These are phyloP conservation scores for Pythium myriotylum DNA, from an alignment of 352 stramenopile genomes.

Conservation along the genomic window DNA sequence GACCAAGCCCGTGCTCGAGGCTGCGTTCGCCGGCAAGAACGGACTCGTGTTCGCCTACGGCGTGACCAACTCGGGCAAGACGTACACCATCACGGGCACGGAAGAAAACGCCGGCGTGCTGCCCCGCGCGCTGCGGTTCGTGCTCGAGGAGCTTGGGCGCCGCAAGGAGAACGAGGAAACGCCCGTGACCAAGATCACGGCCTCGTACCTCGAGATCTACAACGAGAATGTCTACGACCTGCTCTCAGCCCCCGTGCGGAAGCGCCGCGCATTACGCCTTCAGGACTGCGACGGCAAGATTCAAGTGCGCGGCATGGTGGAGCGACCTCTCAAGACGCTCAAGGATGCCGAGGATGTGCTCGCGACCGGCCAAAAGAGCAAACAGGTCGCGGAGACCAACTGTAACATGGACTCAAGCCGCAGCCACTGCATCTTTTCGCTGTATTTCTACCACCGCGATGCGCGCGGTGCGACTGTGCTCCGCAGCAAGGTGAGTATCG, in stretches of 20 bases:
- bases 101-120: slow-evolving; percentile 78
- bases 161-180: slow-evolving; percentile 45
- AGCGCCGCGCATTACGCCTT: slow-evolving; percentile 66
- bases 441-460: slow-evolving; percentile 66
- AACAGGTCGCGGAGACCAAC: slow-evolving; percentile 85
- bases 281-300: slow-evolving; percentile 89
- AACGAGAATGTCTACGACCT: slow-evolving; percentile 99
- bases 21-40: slow-evolving; percentile 84
- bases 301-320: slow-evolving; percentile 81
- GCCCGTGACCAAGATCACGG: slow-evolving; percentile 56
- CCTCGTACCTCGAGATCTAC: slow-evolving; percentile 98
- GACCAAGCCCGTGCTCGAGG: slow-evolving; percentile 89
- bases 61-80: slow-evolving; percentile 99
- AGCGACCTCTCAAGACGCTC: slow-evolving; percentile 59
- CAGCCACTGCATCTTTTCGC: slow-evolving; percentile 91
- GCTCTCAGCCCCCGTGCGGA: slow-evolving; percentile 62
- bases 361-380: slow-evolving; percentile 63
- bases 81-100: slow-evolving; percentile 96
- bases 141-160: slow-evolving; percentile 67
- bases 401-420: slow-evolving; percentile 91
- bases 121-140: slow-evolving; percentile 70
- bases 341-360: slow-evolving; percentile 79
- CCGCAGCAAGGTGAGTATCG: slow-evolving; percentile 87
- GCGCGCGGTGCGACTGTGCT: slow-evolving; percentile 31
- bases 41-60: slow-evolving; percentile 97